These are phyloP conservation scores for Drechslera avenae DNA, from an alignment of 2,329 filamentous ascomycete species.

Conservation along the genomic window DNA sequence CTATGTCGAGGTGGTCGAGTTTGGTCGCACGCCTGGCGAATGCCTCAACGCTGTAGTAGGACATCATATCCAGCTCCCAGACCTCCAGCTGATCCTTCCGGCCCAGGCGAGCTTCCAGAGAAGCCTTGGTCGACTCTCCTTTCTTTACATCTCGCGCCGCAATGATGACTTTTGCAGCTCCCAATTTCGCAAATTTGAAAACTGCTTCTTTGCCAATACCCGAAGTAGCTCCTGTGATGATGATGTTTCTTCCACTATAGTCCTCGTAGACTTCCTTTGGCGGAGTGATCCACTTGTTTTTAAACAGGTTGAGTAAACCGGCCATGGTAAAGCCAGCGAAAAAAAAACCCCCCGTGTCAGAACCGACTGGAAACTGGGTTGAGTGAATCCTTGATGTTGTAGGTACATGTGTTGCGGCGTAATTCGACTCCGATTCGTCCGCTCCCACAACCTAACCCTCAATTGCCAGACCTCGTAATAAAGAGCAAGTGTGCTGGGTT, in stretches of 20 bases:
- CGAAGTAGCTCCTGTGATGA: constrained; percentile 53
- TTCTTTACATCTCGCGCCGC: constrained; percentile 44
- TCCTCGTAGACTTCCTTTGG: constrained; percentile 43
- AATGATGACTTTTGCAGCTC: constrained; percentile 48
- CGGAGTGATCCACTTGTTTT: constrained; percentile 41
- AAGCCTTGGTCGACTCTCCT: constrained; percentile 41
- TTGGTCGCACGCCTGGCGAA: constrained; percentile 38
- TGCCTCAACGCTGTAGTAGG: constrained; percentile 39
- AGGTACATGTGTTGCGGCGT: constrained; percentile 9
- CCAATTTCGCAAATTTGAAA: constrained; percentile 45
- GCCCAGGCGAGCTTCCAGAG: constrained; percentile 35
- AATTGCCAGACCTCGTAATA: not conserved
- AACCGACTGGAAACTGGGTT: constrained; percentile 53
- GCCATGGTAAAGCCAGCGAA: constrained; percentile 20
- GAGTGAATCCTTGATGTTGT: not conserved
- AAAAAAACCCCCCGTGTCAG: not conserved
- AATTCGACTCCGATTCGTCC: constrained; percentile 20
- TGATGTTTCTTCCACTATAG: constrained; percentile 48
- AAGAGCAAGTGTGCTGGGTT: too few species aligned
- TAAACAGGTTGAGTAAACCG: constrained; percentile 32
- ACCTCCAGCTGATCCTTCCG: constrained; percentile 40
- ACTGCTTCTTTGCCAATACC: constrained; percentile 49
- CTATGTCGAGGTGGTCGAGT: constrained; percentile 46
- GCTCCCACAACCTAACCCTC: not conserved
- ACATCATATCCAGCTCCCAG: constrained; percentile 47